Evolutionary conservation across 1,139 yeast genomes (phyloP).

Genomic region (Sporopachydermia cereana): DNA sequence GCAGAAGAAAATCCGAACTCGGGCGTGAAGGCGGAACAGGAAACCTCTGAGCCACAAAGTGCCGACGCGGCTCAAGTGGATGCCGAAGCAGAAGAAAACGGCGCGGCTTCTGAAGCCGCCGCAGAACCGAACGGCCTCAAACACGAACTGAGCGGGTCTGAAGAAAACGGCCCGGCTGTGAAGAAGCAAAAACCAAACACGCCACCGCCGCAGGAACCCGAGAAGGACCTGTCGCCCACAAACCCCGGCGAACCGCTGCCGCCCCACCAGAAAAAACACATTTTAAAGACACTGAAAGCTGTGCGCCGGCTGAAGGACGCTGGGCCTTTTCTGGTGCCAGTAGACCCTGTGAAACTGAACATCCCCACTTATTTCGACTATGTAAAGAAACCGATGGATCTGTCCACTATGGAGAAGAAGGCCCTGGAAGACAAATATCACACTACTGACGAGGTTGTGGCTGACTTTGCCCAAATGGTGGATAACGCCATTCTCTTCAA

Average conservation of each 20-base stretch:
- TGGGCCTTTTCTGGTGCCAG: conserved; percentile 80
- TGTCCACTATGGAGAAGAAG: conserved; percentile 81
- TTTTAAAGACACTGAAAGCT: conserved; percentile 36
- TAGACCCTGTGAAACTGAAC: conserved; percentile 76
- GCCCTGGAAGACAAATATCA: conserved; percentile 58
- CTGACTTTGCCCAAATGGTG: conserved; percentile 81
- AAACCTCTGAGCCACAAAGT: no score
- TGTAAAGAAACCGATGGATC: conserved; percentile 85
- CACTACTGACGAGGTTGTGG: conserved; percentile 52
- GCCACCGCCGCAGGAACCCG: background rate
- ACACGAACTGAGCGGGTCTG: background rate
- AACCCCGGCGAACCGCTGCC: conserved; percentile 48
- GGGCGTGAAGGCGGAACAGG: background rate
- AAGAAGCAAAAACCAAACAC: background rate
- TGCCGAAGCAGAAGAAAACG: background rate
- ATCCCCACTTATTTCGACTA: conserved; percentile 84
- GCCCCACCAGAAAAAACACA: conserved; percentile 66
- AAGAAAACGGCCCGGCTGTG: background rate
- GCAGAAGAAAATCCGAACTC: background rate
- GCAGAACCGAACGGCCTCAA: background rate
- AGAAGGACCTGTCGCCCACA: background rate
- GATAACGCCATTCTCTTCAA: conserved; percentile 72
- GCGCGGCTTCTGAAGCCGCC: background rate
- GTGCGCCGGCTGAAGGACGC: conserved; percentile 89
- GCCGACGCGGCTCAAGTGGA: background rate